Conservation (phyloP, 1,139 yeast genomes). For the Geotrichum phurueaensis region DNA sequence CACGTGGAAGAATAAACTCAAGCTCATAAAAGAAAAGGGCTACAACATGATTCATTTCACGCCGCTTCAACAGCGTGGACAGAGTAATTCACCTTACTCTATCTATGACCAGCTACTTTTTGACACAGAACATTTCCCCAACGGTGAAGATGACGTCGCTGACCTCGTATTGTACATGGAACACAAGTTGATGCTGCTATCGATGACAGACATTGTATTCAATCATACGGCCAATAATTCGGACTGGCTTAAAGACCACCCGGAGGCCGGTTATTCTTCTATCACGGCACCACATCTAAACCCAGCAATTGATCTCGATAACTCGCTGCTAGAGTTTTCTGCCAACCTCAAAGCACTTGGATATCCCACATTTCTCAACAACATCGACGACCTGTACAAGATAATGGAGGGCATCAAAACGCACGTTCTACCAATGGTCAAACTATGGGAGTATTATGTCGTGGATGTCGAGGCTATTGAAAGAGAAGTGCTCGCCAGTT, state of each 20-base stretch:
- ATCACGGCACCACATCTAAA: constrained; percentile 84
- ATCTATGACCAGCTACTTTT: constrained; percentile 77
- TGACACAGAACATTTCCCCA: constrained; percentile 59
- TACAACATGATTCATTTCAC: constrained; percentile 96
- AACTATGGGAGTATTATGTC: constrained; percentile 86
- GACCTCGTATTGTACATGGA: constrained; percentile 47
- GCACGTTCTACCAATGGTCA: constrained; percentile 59
- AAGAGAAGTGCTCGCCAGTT: constrained; percentile 22
- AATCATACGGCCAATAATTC: constrained; percentile 94
- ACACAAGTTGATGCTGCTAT: constrained; percentile 53
- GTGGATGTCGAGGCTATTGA: constrained; percentile 44
- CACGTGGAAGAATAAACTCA: constrained; percentile 64
- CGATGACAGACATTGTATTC: constrained; percentile 87
- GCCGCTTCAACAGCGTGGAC: constrained; percentile 85
- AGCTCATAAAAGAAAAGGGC: constrained; percentile 60
- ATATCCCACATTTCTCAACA: constrained; percentile 50
- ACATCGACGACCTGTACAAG: constrained; percentile 48
- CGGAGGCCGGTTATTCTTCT: constrained; percentile 83
- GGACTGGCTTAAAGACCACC: constrained; percentile 74
- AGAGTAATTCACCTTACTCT: constrained; percentile 86
- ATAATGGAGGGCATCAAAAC: constrained; percentile 61
- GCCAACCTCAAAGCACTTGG: constrained; percentile 48
- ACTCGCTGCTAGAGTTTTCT: constrained; percentile 59
- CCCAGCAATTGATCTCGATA: constrained; percentile 81
- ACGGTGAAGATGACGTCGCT: constrained; percentile 44